Evolutionary conservation across 495 filamentous ascomycete genomes (phyloP), one percentile per base, ranked within the genome.

Genomic region (Pyrenopolyporus hunteri): DNA sequence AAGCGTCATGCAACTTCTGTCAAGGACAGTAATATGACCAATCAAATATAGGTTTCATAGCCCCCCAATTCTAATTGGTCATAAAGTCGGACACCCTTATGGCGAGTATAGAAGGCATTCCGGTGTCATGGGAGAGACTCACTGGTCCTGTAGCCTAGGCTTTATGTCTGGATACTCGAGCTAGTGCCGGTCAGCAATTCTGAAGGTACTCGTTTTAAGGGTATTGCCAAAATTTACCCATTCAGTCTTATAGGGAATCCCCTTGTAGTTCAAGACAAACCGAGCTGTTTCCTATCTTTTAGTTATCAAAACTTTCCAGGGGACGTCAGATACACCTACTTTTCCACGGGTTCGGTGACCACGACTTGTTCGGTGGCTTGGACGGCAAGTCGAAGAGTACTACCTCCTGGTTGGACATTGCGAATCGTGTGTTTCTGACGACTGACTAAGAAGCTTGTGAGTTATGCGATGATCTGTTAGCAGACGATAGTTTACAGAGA

Each of bases 311-410:
- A n/a, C 28, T 43, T 10, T 0, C n/a, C n/a, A 14, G 11, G 0
- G 33, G 43, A 22, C n/a, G 4, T 19, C 10, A 13, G 14, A 25
- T 46, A 32, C n/a, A 72, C 73, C 53, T 72, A 84, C 84, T 81
- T 68, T 82, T 86, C 84, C 83, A 87, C 4, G 84, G 75, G 59
- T 88, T 89, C 14, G 77, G 60, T 0, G 84, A 83, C 86, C 86
- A 87, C 33, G 73, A 55, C n/a, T 47, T 66, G 48, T 67, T 49
- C 6, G 69, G 73, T 2, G 61, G 63, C 67, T 74, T 81, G 60
- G 74, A 82, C 6, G 85, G 79, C 3, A 89, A 43, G 66, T 88
- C 85, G 47, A 81, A 86, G 14, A 87, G 46, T n/a, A 74, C 50
- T 19, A 80, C 72, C 59, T 74, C 67, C 6, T 71, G 47, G 49